Conservation (phyloP, 2,329 filamentous ascomycete genomes). For the Ophiosphaerella narmari region DNA sequence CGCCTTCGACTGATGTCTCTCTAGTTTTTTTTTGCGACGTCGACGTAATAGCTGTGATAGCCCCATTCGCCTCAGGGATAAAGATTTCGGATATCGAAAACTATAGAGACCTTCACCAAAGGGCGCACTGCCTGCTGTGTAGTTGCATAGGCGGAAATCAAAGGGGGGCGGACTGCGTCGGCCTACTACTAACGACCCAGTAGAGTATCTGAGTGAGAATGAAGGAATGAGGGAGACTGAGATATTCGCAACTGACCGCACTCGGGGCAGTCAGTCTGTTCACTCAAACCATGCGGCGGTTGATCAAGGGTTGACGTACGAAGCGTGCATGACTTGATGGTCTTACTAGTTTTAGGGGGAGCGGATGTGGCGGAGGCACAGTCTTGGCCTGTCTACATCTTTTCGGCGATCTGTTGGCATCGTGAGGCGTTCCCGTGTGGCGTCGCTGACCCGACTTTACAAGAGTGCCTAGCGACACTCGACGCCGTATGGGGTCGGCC, state of each 20-base stretch:
- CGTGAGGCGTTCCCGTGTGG: constrained; percentile 29
- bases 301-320: not conserved
- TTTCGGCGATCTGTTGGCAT: constrained; percentile 10
- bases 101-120: too few relatives aligned
- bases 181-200: not conserved
- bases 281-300: not conserved
- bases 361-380: constrained; percentile 24
- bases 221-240: not conserved
- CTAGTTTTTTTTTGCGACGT: not conserved
- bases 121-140: not conserved
- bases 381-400: constrained; percentile 8
- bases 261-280: not conserved
- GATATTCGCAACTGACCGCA: not conserved
- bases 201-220: not conserved
- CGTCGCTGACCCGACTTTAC: constrained; percentile 16
- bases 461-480: constrained; percentile 24
- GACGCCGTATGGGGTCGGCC: constrained; percentile 7
- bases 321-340: not conserved
- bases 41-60: not conserved
- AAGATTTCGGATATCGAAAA: not conserved
- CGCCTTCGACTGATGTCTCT: not conserved
- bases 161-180: not conserved
- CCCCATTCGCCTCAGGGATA: not conserved
- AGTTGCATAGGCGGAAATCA: not conserved
- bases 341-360: not conserved